phyloP scores from a whole-genome alignment of 2,329 filamentous ascomycete species.

The Beauveria sp. region DNA sequence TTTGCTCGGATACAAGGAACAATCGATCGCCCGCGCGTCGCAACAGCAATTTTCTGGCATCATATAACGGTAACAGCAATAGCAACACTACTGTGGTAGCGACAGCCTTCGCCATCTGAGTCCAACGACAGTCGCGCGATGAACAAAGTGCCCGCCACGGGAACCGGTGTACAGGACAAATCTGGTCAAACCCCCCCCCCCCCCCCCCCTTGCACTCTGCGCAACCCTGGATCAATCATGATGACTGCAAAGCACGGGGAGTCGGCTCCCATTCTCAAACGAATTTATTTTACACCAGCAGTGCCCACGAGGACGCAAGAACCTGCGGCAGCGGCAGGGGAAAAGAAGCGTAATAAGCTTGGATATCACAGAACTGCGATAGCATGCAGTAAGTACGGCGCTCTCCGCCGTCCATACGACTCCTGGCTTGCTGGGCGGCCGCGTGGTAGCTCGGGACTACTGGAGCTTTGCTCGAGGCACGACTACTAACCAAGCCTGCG shows the following conservation, averaged over 20 bases:
- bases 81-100: background rate
- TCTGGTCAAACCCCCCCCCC: background rate
- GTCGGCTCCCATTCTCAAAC: background rate
- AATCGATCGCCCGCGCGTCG: background rate
- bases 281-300: background rate
- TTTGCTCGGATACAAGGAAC: background rate
- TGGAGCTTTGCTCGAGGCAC: background rate
- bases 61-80: background rate
- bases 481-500: background rate
- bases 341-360: slow-evolving; percentile 68
- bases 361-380: slow-evolving; percentile 87
- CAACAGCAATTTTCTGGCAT: background rate
- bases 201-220: background rate
- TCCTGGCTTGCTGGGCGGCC: background rate
- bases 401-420: background rate
- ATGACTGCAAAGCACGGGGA: background rate
- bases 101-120: background rate
- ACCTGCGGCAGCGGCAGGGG: slow-evolving; percentile 25
- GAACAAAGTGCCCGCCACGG: background rate
- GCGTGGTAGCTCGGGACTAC: background rate
- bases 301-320: slow-evolving; percentile 5
- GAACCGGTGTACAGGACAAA: background rate
- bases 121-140: background rate
- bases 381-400: slow-evolving; percentile 67
- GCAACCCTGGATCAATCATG: background rate